phyloP scores from a whole-genome alignment of 768 basidiomycete genomes.

The Hygrophorus russula region DNA sequence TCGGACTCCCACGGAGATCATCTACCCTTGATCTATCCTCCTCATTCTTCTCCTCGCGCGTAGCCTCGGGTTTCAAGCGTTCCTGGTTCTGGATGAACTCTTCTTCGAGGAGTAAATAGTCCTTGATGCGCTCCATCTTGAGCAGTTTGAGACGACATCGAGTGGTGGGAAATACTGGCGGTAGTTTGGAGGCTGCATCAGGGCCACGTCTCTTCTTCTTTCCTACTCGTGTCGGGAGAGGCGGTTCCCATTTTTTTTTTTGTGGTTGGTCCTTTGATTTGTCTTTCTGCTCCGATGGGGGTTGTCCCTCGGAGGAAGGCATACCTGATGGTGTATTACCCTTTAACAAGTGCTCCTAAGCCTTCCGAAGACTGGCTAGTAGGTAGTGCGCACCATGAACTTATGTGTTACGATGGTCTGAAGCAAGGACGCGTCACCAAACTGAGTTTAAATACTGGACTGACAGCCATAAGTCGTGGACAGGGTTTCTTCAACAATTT shows the following conservation, averaged over 20 bases:
- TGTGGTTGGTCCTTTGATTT: constrained; percentile 42
- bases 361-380: background rate
- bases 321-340: constrained; percentile 66
- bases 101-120: constrained; percentile 91
- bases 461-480: constrained; percentile 15
- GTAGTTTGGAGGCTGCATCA: constrained; percentile 81
- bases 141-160: constrained; percentile 91
- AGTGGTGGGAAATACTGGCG: constrained; percentile 87
- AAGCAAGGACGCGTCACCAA: constrained; percentile 43
- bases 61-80: constrained; percentile 75
- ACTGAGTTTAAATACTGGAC: constrained; percentile 8
- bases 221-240: constrained; percentile 90
- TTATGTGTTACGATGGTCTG: background rate
- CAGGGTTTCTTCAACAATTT: constrained; percentile 5
- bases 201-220: constrained; percentile 97
- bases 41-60: constrained; percentile 89
- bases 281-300: constrained; percentile 18
- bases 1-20: constrained; percentile 87
- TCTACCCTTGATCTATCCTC: constrained; percentile 92
- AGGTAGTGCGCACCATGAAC: background rate
- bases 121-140: constrained; percentile 97
- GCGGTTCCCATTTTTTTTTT: constrained; percentile 98
- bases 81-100: constrained; percentile 93
- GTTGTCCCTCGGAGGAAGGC: constrained; percentile 26
- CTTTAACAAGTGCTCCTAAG: constrained; percentile 22